These are phyloP conservation scores for Trichomonas gallinae DNA, from an alignment of 208 protist genomes.

Conservation along the genomic window DNA sequence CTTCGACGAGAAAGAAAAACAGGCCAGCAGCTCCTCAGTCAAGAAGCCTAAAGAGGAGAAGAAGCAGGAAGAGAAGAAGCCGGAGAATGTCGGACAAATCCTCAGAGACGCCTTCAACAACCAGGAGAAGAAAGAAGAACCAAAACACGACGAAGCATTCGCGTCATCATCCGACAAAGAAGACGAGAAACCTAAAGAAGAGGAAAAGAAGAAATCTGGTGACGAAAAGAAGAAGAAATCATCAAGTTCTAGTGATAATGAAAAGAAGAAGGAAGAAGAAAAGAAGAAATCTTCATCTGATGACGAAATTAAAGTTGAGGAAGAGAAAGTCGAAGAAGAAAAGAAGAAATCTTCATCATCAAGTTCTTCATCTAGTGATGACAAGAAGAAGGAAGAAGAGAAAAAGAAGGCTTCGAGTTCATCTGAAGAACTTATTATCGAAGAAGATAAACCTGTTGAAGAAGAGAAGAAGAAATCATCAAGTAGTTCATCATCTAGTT, in stretches of 20 bases:
- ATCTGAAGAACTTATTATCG: too few species aligned
- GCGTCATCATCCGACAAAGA: neutral
- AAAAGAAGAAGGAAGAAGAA: too few species aligned
- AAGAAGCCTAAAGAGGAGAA: neutral
- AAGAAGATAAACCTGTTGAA: too few species aligned
- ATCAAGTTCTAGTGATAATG: too few species aligned
- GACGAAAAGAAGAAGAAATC: too few species aligned
- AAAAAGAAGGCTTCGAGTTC: too few species aligned
- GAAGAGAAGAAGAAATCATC: too few species aligned
- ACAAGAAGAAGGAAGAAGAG: too few species aligned
- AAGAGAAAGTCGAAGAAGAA: neutral
- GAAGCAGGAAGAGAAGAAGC: neutral
- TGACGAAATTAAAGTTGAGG: neutral
- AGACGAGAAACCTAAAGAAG: neutral
- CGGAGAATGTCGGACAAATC: neutral
- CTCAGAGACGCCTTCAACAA: neutral
- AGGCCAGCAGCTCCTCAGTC: neutral
- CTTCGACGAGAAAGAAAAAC: neutral
- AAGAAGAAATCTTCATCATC: neutral
- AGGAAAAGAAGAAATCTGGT: neutral
- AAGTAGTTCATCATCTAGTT: too few species aligned
- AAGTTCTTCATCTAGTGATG: neutral
- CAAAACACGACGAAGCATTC: neutral
- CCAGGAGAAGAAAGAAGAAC: neutral
- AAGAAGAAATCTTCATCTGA: neutral